Evolutionary conservation across 2,329 filamentous ascomycete genomes (phyloP).

Genomic region (Monilinia laxa): DNA sequence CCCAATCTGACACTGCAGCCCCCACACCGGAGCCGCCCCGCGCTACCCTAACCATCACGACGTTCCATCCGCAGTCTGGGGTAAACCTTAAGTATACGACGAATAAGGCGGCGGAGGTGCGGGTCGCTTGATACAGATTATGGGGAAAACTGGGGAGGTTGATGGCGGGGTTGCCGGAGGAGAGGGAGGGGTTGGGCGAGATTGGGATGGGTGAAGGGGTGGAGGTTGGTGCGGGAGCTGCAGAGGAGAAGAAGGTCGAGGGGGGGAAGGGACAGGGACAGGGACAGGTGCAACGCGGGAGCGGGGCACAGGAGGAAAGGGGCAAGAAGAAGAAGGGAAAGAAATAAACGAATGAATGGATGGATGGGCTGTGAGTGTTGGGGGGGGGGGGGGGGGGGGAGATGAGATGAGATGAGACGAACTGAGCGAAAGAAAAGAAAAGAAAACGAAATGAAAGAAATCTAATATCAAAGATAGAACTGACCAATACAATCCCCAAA

Average conservation of each 20-base stretch:
- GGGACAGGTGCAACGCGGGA: slow-evolving; percentile 40
- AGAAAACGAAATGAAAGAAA: no score
- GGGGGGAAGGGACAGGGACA: slow-evolving; percentile 37
- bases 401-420: not conserved
- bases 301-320: slow-evolving; percentile 49
- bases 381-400: no score
- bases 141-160: slow-evolving; percentile 74
- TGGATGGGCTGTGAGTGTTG: no score
- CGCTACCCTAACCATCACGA: slow-evolving; percentile 79
- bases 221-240: slow-evolving; percentile 52
- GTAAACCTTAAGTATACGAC: slow-evolving; percentile 88
- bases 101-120: slow-evolving; percentile 88
- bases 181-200: slow-evolving; percentile 35
- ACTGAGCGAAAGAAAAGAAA: not conserved
- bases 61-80: slow-evolving; percentile 80
- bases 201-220: slow-evolving; percentile 43
- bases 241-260: slow-evolving; percentile 39
- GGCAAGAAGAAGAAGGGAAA: slow-evolving; percentile 74
- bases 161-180: slow-evolving; percentile 57
- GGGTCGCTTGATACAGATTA: slow-evolving; percentile 69
- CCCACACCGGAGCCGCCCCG: slow-evolving; percentile 51
- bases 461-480: no score
- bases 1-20: slow-evolving; percentile 39
- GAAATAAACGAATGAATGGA: slow-evolving; percentile 49
- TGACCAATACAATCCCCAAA: no score